Evolutionary conservation across 345 rosid genomes (phyloP).

Genomic region (Trapa bicornis): DNA sequence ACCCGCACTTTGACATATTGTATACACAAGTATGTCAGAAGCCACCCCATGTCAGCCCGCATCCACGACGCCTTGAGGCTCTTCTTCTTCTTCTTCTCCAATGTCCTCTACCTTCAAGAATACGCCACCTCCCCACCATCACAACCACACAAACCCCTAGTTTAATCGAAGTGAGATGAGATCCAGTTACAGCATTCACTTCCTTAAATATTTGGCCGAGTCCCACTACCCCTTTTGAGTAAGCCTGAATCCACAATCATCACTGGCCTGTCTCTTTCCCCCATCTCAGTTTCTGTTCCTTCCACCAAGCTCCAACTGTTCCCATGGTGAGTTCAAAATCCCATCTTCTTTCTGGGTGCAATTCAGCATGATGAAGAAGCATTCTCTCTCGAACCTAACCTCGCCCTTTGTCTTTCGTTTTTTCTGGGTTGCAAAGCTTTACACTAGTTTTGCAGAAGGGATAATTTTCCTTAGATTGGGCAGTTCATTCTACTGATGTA

Average conservation of each 20-base stretch:
- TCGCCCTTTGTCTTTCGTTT: not conserved
- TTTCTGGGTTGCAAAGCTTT: not conserved
- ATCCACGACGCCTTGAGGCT: too few species aligned
- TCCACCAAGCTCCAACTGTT: not conserved
- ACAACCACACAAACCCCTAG: too few species aligned
- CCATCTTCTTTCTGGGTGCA: not conserved
- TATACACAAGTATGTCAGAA: too few species aligned
- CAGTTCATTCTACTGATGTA: not conserved
- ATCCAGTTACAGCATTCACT: not conserved
- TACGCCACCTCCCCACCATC: too few species aligned
- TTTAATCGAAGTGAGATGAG: not conserved
- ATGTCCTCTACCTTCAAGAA: not conserved
- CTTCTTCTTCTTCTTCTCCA: not conserved
- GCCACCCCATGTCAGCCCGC: too few species aligned
- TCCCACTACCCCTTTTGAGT: not conserved
- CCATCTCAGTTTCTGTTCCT: not conserved
- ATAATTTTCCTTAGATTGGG: too few species aligned
- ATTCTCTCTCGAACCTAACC: not conserved
- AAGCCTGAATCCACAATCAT: constrained; percentile 1
- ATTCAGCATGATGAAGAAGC: not conserved
- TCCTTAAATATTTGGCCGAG: not conserved
- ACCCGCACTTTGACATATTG: too few species aligned
- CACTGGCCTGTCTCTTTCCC: not conserved
- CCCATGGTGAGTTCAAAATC: not conserved
- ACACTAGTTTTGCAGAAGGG: not conserved